phyloP scores from a whole-genome alignment of 2,329 filamentous ascomycete genomes.

The Colletotrichum tropicale region DNA sequence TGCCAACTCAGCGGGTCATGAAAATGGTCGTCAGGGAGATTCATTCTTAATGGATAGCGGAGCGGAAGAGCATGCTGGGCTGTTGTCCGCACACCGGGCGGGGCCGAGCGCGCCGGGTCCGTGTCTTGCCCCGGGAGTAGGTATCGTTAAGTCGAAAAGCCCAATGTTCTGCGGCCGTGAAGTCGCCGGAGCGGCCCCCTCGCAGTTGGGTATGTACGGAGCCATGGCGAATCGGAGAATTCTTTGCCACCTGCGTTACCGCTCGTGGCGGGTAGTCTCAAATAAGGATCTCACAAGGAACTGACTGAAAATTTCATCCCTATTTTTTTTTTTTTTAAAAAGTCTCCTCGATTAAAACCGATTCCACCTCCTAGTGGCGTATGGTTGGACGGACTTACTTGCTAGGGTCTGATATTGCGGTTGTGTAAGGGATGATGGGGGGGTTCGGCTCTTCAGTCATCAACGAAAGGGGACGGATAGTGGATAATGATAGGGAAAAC shows the following conservation, averaged over 20 bases:
- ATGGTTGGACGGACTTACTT: neutral
- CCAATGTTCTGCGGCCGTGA: neutral
- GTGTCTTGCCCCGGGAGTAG: neutral
- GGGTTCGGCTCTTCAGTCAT: neutral
- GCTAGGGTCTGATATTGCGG: neutral
- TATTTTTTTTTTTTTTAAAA: neutral
- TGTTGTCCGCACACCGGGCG: neutral
- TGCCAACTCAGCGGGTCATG: neutral
- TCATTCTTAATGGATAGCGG: neutral
- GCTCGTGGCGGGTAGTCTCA: neutral
- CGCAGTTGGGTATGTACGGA: neutral
- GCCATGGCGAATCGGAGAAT: neutral
- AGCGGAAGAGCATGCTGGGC: neutral
- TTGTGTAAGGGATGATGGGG: neutral
- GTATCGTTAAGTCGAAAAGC: neutral
- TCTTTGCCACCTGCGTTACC: neutral
- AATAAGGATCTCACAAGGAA: neutral
- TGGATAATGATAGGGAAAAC: neutral
- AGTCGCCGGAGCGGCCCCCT: neutral
- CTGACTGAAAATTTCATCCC: neutral
- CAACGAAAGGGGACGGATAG: neutral
- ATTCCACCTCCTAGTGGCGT: neutral
- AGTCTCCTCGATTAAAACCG: no score
- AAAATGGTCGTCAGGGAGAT: neutral
- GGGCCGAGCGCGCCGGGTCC: neutral